Base-by-base conservation (phyloP, 768 basidiomycete species). In the Boletus vermiculosoides region DNA sequence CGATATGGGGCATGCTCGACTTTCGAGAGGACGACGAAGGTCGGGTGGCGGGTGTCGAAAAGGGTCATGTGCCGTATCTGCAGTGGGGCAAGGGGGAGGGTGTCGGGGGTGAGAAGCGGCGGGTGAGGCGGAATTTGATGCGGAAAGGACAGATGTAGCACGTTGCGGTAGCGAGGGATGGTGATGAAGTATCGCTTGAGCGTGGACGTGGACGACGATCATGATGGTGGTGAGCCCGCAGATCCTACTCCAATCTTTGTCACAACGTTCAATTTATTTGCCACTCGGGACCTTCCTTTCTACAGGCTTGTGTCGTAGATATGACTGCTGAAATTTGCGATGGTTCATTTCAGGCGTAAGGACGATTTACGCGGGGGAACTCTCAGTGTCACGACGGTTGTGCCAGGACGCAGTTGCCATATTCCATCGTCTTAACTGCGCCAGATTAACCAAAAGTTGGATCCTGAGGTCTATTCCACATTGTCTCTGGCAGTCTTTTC, bases 51-150 rank as follows among this genome's bases (percentile, higher is more conserved):
- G 80, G 80, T 1, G 69, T 77, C 16, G 79, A 80, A 15, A 83
- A 77, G 65, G 82, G 78, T 8, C 83, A 74, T 4, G 79, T 85
- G 20, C 86, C 94, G n/a, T 96, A 83, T 73, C 71, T 96, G 68
- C 87, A 87, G 63, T 88, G 86, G 85, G 86, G 87, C 0, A 85
- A 82, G 60, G 80, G 79, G 0, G 85, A 82, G 45, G 90, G 87
- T 2, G 71, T 87, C 11, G 94, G 93, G 3, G 84, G 79, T 11
- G 90, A 88, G 60, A 83, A 79, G 64, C 79, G 86, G 69, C 76
- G 85, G 42, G 85, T 92, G 45, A 80, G 94, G 69, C 79, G 93
- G 67, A 96, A 96, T 74, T 71, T 97, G 68, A 92, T 94, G 92
- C 77, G 94, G 25, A 83, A 83, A 61, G 86, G 83, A 8, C 91